Evolutionary conservation across 169 alveolate genomes (phyloP).

Genomic region (Cryptosporidium felis): DNA sequence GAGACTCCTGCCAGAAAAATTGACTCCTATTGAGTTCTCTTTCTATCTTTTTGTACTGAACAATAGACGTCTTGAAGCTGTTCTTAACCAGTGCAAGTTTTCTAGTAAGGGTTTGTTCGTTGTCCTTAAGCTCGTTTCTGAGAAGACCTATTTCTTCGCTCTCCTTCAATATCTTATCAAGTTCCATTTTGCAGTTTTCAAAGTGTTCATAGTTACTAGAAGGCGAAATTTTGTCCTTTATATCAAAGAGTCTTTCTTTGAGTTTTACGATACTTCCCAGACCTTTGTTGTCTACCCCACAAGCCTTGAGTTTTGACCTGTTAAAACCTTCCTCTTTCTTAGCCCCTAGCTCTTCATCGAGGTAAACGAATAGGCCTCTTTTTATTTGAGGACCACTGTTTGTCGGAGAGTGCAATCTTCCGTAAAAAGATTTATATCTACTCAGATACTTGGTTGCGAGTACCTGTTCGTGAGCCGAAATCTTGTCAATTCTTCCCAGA

Average conservation of each 20-base stretch:
- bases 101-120: conserved; percentile 23
- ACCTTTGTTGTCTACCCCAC: background rate
- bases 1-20: conserved; percentile 43
- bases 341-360: conserved; percentile 6
- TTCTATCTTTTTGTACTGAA: conserved; percentile 33
- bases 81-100: conserved; percentile 49
- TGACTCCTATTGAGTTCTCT: conserved; percentile 49
- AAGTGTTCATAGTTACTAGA: background rate
- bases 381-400: background rate
- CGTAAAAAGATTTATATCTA: conserved; percentile 32
- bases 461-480: conserved; percentile 46
- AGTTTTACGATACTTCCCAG: background rate
- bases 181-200: background rate
- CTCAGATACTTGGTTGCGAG: conserved; percentile 56
- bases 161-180: conserved; percentile 4
- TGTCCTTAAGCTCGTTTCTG: background rate
- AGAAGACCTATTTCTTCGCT: background rate
- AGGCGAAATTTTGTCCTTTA: background rate
- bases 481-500: background rate
- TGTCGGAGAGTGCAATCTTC: conserved; percentile 23
- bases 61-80: conserved; percentile 28
- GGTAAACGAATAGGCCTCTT: conserved; percentile 7
- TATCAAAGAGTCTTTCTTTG: background rate
- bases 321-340: no score
- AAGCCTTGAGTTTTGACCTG: no score